Percentiles rank a stretch among this genome's conserved stretches.
phyloP scores from a whole-genome alignment of 495 filamentous ascomycete species.

The Aspergillus conjunctus region DNA sequence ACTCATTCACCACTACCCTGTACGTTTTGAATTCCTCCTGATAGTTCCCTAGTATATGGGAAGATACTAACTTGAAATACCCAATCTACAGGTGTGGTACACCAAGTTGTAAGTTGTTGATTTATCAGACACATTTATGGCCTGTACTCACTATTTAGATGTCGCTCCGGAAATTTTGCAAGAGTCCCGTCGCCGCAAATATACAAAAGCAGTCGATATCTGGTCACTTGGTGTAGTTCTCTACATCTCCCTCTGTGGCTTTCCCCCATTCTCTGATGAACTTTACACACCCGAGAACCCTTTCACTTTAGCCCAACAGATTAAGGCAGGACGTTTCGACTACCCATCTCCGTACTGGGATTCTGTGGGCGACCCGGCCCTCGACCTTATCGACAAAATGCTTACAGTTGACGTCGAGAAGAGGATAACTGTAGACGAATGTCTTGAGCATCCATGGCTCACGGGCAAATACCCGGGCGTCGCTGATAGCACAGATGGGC shows the following conservation, averaged over 20 bases:
- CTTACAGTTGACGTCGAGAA: slow-evolving; percentile 81
- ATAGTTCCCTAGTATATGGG: background rate
- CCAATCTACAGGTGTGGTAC: slow-evolving; percentile 71
- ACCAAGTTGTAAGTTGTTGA: slow-evolving; percentile 68
- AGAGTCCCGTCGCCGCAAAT: slow-evolving; percentile 73
- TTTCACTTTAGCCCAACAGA: slow-evolving; percentile 86
- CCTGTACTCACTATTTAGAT: slow-evolving; percentile 53
- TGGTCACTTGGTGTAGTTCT: slow-evolving; percentile 99
- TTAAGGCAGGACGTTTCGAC: slow-evolving; percentile 83
- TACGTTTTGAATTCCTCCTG: slow-evolving; percentile 41
- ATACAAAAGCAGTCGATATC: slow-evolving; percentile 93
- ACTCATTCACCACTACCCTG: slow-evolving; percentile 96
- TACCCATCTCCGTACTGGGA: slow-evolving; percentile 99
- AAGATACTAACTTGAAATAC: slow-evolving; percentile 17
- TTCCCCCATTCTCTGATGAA: slow-evolving; percentile 96
- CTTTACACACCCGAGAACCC: slow-evolving; percentile 76
- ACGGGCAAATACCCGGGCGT: slow-evolving; percentile 51
- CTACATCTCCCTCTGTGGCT: slow-evolving; percentile 98
- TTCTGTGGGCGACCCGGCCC: slow-evolving; percentile 80
- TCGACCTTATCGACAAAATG: slow-evolving; percentile 96
- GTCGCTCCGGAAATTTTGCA: slow-evolving; percentile 95
- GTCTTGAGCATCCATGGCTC: slow-evolving; percentile 90
- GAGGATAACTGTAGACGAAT: slow-evolving; percentile 85
- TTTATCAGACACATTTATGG: background rate
- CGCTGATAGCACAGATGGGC: slow-evolving; percentile 88